Evolutionary conservation across 169 alveolate species (phyloP).

Genomic region (Besnoitia besnoiti): DNA sequence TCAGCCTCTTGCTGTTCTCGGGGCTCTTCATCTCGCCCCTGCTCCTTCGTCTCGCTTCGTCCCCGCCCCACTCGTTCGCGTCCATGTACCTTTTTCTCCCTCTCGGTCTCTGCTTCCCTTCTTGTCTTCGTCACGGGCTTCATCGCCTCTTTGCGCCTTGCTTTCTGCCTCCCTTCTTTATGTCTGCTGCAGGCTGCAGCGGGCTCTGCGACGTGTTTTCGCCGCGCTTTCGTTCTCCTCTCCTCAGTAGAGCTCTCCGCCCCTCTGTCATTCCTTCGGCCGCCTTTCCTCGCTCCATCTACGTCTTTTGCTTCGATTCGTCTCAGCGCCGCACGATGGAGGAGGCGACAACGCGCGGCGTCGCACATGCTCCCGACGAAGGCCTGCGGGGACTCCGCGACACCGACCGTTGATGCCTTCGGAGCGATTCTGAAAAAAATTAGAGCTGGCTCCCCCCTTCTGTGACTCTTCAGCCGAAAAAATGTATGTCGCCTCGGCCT

Average conservation of each 20-base stretch:
- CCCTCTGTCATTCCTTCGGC: background rate
- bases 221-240: background rate
- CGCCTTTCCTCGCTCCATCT: background rate
- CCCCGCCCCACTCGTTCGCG: background rate
- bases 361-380: no score
- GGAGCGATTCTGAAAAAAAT: no score
- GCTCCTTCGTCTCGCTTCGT: background rate
- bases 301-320: no score
- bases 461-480: background rate
- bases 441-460: background rate
- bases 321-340: no score
- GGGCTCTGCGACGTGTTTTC: background rate
- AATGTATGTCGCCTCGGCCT: background rate
- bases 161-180: background rate
- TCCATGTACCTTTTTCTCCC: background rate
- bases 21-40: background rate
- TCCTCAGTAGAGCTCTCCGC: background rate
- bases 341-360: no score
- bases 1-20: background rate
- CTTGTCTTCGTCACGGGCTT: background rate
- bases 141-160: no score
- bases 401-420: no score
- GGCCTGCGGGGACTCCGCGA: no score
- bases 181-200: background rate
- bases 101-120: background rate